Conservation (phyloP, 495 filamentous ascomycete genomes). For the Aspergillus cavernicola region DNA sequence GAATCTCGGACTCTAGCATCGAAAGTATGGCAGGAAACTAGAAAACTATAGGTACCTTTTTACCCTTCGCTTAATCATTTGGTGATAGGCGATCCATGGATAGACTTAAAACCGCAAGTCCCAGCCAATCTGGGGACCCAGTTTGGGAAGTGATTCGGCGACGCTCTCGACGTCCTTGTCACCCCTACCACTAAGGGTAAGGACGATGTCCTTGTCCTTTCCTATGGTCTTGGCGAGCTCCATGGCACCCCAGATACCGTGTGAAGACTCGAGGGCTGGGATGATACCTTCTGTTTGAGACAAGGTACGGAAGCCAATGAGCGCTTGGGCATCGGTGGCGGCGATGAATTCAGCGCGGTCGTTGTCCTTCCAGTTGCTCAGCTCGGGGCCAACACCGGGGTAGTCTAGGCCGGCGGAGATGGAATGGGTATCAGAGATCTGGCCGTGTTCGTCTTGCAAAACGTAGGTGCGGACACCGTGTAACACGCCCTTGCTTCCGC, state of each 20-base stretch:
- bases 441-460: conserved; percentile 84
- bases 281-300: conserved; percentile 92
- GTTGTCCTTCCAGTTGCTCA: conserved; percentile 87
- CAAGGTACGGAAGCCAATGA: conserved; percentile 81
- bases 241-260: conserved; percentile 86
- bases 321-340: conserved; percentile 88
- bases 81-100: background rate
- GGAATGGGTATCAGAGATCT: conserved; percentile 92
- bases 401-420: conserved; percentile 98
- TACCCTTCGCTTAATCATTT: background rate
- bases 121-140: conserved; percentile 94
- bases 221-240: conserved; percentile 89
- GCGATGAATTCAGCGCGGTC: conserved; percentile 83
- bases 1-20: no score
- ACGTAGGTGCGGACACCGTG: conserved; percentile 96
- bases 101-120: conserved; percentile 69
- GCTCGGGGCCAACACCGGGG: conserved; percentile 91
- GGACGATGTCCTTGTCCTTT: conserved; percentile 86
- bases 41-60: no score
- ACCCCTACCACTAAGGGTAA: conserved; percentile 86
- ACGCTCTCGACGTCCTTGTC: conserved; percentile 99
- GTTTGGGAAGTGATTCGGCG: conserved; percentile 82
- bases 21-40: no score
- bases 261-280: conserved; percentile 87
- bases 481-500: conserved; percentile 85